phyloP scores from a whole-genome alignment of 139 green algal genomes.

The Coccomyxa sp. region DNA sequence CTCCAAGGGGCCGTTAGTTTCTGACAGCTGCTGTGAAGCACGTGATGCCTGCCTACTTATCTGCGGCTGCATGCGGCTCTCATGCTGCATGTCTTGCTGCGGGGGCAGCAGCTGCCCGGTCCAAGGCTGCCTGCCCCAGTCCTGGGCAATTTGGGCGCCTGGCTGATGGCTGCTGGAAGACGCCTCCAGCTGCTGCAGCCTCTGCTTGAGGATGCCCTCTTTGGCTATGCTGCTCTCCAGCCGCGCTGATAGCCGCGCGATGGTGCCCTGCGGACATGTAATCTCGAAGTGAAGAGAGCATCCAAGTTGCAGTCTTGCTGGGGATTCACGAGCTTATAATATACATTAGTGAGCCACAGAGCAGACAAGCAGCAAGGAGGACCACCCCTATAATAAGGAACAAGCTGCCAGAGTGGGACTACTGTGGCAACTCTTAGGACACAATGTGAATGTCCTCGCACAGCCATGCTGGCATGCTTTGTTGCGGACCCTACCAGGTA shows the following conservation, averaged over 20 bases:
- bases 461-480: background rate
- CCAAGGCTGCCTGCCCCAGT: background rate
- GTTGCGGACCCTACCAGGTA: background rate
- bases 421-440: background rate
- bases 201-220: background rate
- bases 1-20: too few relatives aligned
- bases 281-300: background rate
- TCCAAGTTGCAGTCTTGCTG: background rate
- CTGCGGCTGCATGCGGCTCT: background rate
- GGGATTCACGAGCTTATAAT: background rate
- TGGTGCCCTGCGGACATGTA: background rate
- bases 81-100: background rate
- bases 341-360: too few relatives aligned
- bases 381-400: too few relatives aligned
- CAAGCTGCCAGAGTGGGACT: background rate
- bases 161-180: background rate
- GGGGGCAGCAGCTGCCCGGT: background rate
- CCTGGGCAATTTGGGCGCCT: background rate
- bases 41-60: too few relatives aligned
- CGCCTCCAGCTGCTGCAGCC: background rate
- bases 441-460: background rate
- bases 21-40: too few relatives aligned
- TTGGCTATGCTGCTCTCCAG: background rate
- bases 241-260: background rate
- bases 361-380: too few relatives aligned